phyloP scores from a whole-genome alignment of 345 rosid genomes.

The Corchorus olitorius region DNA sequence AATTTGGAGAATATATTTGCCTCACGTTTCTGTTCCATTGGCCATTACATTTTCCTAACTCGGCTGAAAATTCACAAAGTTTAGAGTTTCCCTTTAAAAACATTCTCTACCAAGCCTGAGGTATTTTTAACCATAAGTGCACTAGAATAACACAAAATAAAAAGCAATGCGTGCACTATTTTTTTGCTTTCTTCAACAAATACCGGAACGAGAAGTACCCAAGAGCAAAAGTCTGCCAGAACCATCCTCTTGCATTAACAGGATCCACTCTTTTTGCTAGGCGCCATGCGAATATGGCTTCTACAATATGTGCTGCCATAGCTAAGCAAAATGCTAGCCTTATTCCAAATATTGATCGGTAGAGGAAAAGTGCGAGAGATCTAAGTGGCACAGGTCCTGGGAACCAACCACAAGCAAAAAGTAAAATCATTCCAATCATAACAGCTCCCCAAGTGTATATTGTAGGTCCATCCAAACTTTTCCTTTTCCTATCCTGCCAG shows the following conservation, averaged over 20 bases:
- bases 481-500: conserved; percentile 73
- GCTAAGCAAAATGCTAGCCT: conserved; percentile 45
- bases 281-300: conserved; percentile 62
- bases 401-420: conserved; percentile 59
- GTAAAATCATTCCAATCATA: conserved; percentile 49
- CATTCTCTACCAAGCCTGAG: background rate
- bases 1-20: background rate
- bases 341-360: conserved; percentile 48
- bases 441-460: conserved; percentile 56
- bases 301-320: conserved; percentile 45
- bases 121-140: background rate
- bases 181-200: conserved; percentile 61
- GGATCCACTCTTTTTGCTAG: conserved; percentile 73
- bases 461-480: conserved; percentile 69
- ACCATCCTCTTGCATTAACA: conserved; percentile 74
- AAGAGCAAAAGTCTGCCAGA: conserved; percentile 79
- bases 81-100: background rate
- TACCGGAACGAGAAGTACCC: conserved; percentile 66
- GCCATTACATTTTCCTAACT: background rate
- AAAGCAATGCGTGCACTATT: conserved; percentile 17
- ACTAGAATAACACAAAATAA: background rate
- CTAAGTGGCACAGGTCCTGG: conserved; percentile 71
- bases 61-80: background rate
- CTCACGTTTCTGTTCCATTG: background rate
- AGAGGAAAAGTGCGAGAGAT: conserved; percentile 55